phyloP scores from a whole-genome alignment of 2,329 filamentous ascomycete species.

The Aspergillus sp. region DNA sequence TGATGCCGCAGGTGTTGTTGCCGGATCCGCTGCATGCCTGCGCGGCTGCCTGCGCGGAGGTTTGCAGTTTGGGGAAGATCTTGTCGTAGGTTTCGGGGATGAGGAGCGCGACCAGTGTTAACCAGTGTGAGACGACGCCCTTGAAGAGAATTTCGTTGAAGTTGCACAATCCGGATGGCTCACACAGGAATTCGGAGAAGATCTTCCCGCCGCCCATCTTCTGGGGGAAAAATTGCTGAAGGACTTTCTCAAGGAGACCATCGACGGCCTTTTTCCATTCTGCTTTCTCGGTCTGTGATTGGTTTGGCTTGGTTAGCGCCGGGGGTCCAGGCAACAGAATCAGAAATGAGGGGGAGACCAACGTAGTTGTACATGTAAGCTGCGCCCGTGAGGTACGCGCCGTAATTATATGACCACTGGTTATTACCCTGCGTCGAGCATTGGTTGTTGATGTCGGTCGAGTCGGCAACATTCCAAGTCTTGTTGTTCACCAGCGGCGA shows the following conservation, averaged over 20 bases:
- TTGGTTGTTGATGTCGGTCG: conserved; percentile 51
- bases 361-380: conserved; percentile 58
- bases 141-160: conserved; percentile 73
- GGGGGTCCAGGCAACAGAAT: not conserved
- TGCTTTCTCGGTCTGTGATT: conserved; percentile 29
- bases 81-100: conserved; percentile 57
- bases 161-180: conserved; percentile 60
- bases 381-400: conserved; percentile 55
- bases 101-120: conserved; percentile 61
- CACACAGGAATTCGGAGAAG: conserved; percentile 64
- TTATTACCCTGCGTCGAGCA: conserved; percentile 54
- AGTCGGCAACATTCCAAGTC: conserved; percentile 55
- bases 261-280: conserved; percentile 59
- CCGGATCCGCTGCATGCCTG: conserved; percentile 60
- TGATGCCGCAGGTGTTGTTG: conserved; percentile 64
- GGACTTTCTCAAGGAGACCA: conserved; percentile 52
- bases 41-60: conserved; percentile 60
- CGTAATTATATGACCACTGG: conserved; percentile 61
- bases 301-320: conserved; percentile 23
- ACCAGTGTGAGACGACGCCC: conserved; percentile 66
- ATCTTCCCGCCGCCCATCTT: conserved; percentile 49
- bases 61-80: conserved; percentile 59
- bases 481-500: conserved; percentile 51
- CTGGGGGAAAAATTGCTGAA: conserved; percentile 53
- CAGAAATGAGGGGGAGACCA: conserved; percentile 17